Evolutionary conservation across 345 rosid species (phyloP).

Genomic region (Bruguiera gymnorhiza): DNA sequence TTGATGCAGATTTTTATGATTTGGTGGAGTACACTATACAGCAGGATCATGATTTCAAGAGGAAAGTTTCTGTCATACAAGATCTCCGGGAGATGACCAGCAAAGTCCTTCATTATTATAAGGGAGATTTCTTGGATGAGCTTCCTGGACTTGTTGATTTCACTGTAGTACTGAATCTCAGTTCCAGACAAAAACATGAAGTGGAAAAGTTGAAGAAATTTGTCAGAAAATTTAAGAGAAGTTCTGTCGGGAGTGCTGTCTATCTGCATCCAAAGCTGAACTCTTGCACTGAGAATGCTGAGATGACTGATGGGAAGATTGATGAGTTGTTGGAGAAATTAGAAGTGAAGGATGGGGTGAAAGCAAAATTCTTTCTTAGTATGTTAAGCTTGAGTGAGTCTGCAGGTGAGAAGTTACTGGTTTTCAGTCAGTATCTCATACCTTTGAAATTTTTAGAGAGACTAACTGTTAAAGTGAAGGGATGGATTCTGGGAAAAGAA

Average conservation of each 20-base stretch:
- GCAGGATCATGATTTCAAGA: conserved; percentile 43
- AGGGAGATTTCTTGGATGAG: conserved; percentile 82
- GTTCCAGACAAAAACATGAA: conserved; percentile 50
- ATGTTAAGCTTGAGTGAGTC: conserved; percentile 62
- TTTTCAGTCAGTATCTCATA: conserved; percentile 75
- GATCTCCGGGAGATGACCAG: conserved; percentile 87
- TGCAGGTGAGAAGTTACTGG: conserved; percentile 64
- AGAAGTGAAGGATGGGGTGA: conserved; percentile 64
- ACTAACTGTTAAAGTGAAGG: conserved; percentile 39
- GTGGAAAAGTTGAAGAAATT: conserved; percentile 40
- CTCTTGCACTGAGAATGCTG: conserved; percentile 30
- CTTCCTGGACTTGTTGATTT: conserved; percentile 83
- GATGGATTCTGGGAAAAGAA: conserved; percentile 64
- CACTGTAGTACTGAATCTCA: conserved; percentile 67
- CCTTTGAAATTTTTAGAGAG: conserved; percentile 75
- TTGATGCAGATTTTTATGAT: conserved; percentile 49
- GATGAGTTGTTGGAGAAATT: conserved; percentile 49
- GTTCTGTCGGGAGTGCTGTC: conserved; percentile 60
- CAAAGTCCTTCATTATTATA: conserved; percentile 77
- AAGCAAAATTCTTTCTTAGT: conserved; percentile 74
- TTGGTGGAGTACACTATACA: conserved; percentile 69
- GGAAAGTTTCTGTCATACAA: conserved; percentile 59
- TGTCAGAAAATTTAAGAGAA: conserved; percentile 55
- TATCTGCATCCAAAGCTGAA: conserved; percentile 65
- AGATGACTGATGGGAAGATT: conserved; percentile 45